A percentile compares a stretch with the other conserved stretches of the same genome.
Conservation (phyloP, 2,329 filamentous ascomycete genomes). For the Fusarium duplospermum region DNA sequence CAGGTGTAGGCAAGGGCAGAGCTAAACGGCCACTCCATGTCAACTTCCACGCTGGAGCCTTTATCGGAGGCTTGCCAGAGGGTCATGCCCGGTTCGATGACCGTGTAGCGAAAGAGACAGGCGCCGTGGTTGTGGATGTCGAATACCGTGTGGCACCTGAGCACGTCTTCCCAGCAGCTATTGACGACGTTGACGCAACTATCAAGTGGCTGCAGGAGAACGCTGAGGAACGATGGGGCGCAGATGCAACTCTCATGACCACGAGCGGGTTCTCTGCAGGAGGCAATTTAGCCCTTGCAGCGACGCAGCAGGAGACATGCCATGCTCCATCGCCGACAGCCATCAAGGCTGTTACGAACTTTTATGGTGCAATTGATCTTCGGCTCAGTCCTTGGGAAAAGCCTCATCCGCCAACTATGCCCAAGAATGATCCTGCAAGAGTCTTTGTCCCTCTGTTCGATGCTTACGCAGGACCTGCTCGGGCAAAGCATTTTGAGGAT, state of each 20-base stretch:
- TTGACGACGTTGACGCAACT: slow-evolving; percentile 60
- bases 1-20: slow-evolving; percentile 22
- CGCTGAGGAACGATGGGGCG: slow-evolving; percentile 49
- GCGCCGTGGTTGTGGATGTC: slow-evolving; percentile 60
- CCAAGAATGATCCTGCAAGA: slow-evolving; percentile 51
- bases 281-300: slow-evolving; percentile 55
- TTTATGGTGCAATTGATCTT: slow-evolving; percentile 55
- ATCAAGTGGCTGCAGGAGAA: slow-evolving; percentile 54
- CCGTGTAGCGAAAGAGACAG: slow-evolving; percentile 51
- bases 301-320: slow-evolving; percentile 41
- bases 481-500: slow-evolving; percentile 44
- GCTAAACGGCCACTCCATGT: slow-evolving; percentile 55
- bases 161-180: slow-evolving; percentile 59
- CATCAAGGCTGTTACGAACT: slow-evolving; percentile 54
- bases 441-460: slow-evolving; percentile 57
- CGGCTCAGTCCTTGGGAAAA: slow-evolving; percentile 55
- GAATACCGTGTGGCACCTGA: slow-evolving; percentile 65
- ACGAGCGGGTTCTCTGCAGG: slow-evolving; percentile 58
- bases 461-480: slow-evolving; percentile 52
- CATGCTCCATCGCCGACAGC: slow-evolving; percentile 38
- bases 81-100: slow-evolving; percentile 49
- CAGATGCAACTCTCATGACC: slow-evolving; percentile 55
- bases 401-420: slow-evolving; percentile 47
- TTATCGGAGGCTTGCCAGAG: slow-evolving; percentile 58
- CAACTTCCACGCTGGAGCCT: slow-evolving; percentile 57